These are phyloP conservation scores for Pleurozium schreberi DNA, from an alignment of 225 moss, liverwort and hornwort genomes.

Conservation along the genomic window DNA sequence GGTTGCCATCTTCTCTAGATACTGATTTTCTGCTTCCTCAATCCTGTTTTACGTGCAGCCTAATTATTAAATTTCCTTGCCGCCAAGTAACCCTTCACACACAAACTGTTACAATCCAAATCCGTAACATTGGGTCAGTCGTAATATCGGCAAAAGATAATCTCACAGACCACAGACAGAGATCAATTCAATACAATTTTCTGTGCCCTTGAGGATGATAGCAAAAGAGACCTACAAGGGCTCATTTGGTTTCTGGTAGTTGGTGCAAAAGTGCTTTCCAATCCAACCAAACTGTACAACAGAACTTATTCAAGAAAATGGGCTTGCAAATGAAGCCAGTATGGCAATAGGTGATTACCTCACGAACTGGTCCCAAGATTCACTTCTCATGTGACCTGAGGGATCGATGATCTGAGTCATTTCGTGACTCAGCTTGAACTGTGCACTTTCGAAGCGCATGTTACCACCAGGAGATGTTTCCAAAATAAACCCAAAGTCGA, in stretches of 20 bases:
- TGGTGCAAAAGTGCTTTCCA: not conserved
- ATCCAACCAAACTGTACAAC: not conserved
- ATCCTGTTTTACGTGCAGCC: not conserved
- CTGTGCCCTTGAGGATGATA: not conserved
- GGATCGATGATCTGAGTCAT: constrained; percentile 94
- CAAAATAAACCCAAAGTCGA: constrained; percentile 87
- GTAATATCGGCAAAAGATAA: not conserved
- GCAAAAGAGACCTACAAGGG: not conserved
- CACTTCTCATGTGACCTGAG: constrained; percentile 81
- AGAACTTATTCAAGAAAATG: not conserved
- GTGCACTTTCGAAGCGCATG: constrained; percentile 85
- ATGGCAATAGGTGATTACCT: constrained; percentile 18
- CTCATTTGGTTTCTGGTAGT: not conserved
- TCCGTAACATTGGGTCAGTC: not conserved
- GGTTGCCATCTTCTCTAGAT: not conserved
- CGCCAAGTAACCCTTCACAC: constrained; percentile 83
- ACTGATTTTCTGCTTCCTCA: not conserved
- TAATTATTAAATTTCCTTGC: constrained; percentile 48
- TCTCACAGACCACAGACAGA: not conserved
- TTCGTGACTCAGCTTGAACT: constrained; percentile 90
- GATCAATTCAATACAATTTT: not conserved
- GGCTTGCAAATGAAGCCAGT: not conserved
- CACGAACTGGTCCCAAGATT: constrained; percentile 71
- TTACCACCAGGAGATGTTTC: constrained; percentile 93
- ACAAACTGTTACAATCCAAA: constrained; percentile 41